A percentile compares a stretch with the other conserved stretches of the same genome.
Conservation (phyloP, 441 rosid species). For the Erodium moschatum region DNA sequence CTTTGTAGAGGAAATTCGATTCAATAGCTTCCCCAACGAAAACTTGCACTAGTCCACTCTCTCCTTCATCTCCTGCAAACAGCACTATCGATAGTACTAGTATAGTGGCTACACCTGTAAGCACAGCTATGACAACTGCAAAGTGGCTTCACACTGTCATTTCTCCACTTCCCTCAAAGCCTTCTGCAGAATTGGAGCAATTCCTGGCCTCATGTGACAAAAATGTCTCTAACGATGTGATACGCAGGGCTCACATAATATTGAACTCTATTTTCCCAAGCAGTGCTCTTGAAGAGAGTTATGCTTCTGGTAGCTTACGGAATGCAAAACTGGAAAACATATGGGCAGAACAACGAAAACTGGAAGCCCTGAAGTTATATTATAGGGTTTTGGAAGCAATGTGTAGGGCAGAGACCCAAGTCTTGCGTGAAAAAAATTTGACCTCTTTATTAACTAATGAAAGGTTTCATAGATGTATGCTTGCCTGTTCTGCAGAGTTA, state of each 20-base stretch:
- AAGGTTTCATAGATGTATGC: slow-evolving; percentile 98
- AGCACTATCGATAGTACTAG: slow-evolving; percentile 37
- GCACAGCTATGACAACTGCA: slow-evolving; percentile 64
- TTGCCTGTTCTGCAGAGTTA: slow-evolving; percentile 93
- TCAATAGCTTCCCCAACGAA: slow-evolving; percentile 68
- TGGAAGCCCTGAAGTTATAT: slow-evolving; percentile 78
- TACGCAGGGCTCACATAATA: slow-evolving; percentile 74
- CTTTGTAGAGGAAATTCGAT: slow-evolving; percentile 61
- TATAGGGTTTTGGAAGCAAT: slow-evolving; percentile 89
- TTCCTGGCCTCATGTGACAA: slow-evolving; percentile 72
- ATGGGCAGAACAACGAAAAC: slow-evolving; percentile 90
- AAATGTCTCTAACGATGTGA: slow-evolving; percentile 70
- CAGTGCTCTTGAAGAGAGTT: slow-evolving; percentile 50
- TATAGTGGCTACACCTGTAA: slow-evolving; percentile 35
- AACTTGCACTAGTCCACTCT: slow-evolving; percentile 62
- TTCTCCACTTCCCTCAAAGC: slow-evolving; percentile 70
- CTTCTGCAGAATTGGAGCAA: slow-evolving; percentile 58
- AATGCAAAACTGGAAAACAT: slow-evolving; percentile 67
- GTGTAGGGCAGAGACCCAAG: slow-evolving; percentile 84
- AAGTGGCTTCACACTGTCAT: slow-evolving; percentile 86
- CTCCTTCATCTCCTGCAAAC: slow-evolving; percentile 59
- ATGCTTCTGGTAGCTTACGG: not conserved
- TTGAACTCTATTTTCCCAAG: slow-evolving; percentile 87
- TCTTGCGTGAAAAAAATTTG: slow-evolving; percentile 67
- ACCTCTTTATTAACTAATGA: slow-evolving; percentile 86